These are phyloP conservation scores for Lachancea kluyveri DNA, from an alignment of 805 yeast species.

Conservation along the genomic window DNA sequence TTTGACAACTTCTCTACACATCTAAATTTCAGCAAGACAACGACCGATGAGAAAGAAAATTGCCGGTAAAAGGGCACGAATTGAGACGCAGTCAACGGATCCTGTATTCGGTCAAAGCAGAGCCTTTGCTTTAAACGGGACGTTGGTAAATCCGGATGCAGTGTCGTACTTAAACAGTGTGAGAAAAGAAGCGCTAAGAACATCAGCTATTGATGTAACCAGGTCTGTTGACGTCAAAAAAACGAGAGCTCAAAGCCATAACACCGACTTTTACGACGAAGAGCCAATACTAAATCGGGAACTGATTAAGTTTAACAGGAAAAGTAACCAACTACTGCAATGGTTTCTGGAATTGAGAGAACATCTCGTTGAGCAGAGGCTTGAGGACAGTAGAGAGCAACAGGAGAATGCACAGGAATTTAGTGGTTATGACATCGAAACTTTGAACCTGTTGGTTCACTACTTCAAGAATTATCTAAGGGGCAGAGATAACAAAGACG, in stretches of 20 bases:
- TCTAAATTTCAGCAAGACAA: background rate
- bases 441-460: conserved; percentile 16
- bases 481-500: conserved; percentile 4
- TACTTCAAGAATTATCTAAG: conserved; percentile 16
- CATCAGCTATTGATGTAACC: conserved; percentile 6
- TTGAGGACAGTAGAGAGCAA: background rate
- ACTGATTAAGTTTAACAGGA: conserved; percentile 2
- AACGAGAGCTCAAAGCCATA: background rate
- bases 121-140: conserved; percentile 22
- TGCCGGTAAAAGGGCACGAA: background rate
- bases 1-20: background rate
- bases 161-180: conserved; percentile 21
- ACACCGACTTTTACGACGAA: conserved; percentile 3
- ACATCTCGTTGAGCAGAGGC: conserved; percentile 2
- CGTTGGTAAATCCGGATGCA: conserved; percentile 23
- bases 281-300: conserved; percentile 4
- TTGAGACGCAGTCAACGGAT: conserved; percentile 12
- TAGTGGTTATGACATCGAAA: conserved; percentile 17
- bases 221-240: background rate
- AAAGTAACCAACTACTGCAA: conserved; percentile 1
- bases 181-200: conserved; percentile 25
- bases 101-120: conserved; percentile 26
- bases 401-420: conserved; percentile 6
- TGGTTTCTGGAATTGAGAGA: conserved; percentile 8
- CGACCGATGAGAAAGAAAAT: background rate